Base-by-base conservation (phyloP, 257 asterid genomes). In the Nicotiana otophora region DNA sequence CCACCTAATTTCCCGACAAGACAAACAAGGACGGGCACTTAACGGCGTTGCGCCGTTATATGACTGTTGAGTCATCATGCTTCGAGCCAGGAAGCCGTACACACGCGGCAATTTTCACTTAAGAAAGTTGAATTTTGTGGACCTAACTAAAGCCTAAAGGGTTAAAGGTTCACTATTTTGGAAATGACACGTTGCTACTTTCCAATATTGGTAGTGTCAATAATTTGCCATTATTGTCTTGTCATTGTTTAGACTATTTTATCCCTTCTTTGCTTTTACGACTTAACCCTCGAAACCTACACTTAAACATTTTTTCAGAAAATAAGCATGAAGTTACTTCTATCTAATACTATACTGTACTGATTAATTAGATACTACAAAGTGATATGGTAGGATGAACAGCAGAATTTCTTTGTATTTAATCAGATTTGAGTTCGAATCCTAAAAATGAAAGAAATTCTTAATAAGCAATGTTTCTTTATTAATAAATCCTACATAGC, bases 1-100 rank as follows among this genome's bases (percentile, higher is more conserved):
- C 63, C 80, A 74, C 63, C 42, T 74, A 74, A 74, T 74, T 48
- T 26, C 16, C 80, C 80, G 63, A 74, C 80, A 74, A 74, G 80
- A 74, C 80, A 74, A 26, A 48, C 20, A n/a, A 46, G 36, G 9
- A 74, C 14, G 4, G 61, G 39, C 23, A 12, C 63, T 15, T 75
- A 75, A 75, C 63, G 80, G 63, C 80, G 26, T 8, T 48, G 63
- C 80, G 80, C 80, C 42, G 80, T 48, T 74, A 74, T 51, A 46
- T 72, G 79, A 12, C 79, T 46, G 79, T 72, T 46, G 79, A 46
- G 61, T 72, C 79, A 46, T 46, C n/a, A 66, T 15, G 39, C 68
- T 65, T 30, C 2, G 12, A 30, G 11, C 15, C 7, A 65, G 7
- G 1, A 1, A 23, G 39, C 63, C 80, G 63, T 74, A 51, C 80